Conservation (phyloP, 1,284 basidiomycete genomes). For the Irpex lacteus region DNA sequence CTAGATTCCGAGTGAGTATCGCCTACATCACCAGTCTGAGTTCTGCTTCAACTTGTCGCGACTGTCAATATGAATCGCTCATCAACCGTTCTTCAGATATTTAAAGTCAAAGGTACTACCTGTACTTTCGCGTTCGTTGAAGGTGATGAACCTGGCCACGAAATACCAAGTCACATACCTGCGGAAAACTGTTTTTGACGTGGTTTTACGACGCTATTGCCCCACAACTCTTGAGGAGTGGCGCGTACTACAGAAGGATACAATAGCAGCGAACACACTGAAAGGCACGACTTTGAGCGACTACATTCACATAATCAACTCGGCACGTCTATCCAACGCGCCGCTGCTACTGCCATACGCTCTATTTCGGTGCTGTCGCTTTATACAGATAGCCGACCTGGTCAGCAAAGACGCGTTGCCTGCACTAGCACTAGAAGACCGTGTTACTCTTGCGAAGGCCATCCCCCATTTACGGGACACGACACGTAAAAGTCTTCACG, state of each 20-base stretch:
- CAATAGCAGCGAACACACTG: too few species aligned
- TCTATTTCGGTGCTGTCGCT: conserved; percentile 9
- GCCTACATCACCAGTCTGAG: neutral
- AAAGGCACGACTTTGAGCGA: neutral
- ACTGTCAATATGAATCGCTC: neutral
- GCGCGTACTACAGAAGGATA: neutral
- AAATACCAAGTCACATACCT: conserved; percentile 15
- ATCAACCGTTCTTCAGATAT: neutral
- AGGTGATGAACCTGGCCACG: neutral
- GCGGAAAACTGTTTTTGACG: neutral
- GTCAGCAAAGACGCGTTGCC: neutral
- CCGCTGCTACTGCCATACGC: conserved; percentile 12
- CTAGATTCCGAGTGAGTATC: conserved; percentile 8
- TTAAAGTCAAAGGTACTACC: neutral
- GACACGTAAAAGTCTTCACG: too few species aligned
- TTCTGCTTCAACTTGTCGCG: too few species aligned
- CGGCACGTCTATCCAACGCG: conserved; percentile 9
- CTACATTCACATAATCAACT: conserved; percentile 11
- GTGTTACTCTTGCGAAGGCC: neutral
- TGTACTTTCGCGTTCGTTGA: neutral
- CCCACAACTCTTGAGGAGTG: neutral
- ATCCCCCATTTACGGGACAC: neutral
- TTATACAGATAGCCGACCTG: neutral
- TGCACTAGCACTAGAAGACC: neutral
- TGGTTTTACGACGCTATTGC: neutral